Percentiles rank a stretch among this genome's conserved stretches.
Conservation (phyloP, 2,329 filamentous ascomycete species). For the Colletotrichum theobromicola region DNA sequence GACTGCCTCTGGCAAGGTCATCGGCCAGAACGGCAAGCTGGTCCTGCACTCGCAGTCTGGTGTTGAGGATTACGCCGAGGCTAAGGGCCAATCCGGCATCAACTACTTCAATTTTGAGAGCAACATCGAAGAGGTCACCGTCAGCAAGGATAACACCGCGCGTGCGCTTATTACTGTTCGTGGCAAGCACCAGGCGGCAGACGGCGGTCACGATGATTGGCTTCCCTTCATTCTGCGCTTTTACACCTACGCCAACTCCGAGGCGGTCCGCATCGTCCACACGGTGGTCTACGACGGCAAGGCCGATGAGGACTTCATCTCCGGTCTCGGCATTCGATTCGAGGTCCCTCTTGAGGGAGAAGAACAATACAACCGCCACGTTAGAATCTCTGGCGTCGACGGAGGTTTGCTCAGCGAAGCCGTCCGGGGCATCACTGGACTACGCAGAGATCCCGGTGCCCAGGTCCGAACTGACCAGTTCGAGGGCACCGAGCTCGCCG, state of each 20-base stretch:
- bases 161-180: conserved; percentile 53
- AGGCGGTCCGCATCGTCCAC: conserved; percentile 59
- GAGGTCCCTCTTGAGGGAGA: conserved; percentile 57
- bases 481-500: conserved; percentile 48
- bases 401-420: conserved; percentile 63
- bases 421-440: conserved; percentile 64
- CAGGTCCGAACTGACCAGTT: conserved; percentile 55
- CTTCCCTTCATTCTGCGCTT: conserved; percentile 62
- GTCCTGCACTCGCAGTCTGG: conserved; percentile 58
- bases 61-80: conserved; percentile 44
- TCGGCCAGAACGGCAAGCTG: conserved; percentile 53
- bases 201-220: conserved; percentile 48
- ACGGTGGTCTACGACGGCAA: conserved; percentile 61
- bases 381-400: conserved; percentile 59
- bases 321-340: conserved; percentile 60
- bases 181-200: conserved; percentile 40
- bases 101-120: conserved; percentile 52
- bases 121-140: conserved; percentile 54
- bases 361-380: conserved; percentile 62
- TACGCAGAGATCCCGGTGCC: conserved; percentile 58
- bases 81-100: conserved; percentile 37
- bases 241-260: conserved; percentile 63
- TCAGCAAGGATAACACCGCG: conserved; percentile 45
- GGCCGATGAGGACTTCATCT: conserved; percentile 54
- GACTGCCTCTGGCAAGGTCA: conserved; percentile 43